Percentiles rank a stretch among this genome's conserved stretches.
phyloP scores from a whole-genome alignment of 768 basidiomycete genomes.

The Chlorophyllum brunneum region DNA sequence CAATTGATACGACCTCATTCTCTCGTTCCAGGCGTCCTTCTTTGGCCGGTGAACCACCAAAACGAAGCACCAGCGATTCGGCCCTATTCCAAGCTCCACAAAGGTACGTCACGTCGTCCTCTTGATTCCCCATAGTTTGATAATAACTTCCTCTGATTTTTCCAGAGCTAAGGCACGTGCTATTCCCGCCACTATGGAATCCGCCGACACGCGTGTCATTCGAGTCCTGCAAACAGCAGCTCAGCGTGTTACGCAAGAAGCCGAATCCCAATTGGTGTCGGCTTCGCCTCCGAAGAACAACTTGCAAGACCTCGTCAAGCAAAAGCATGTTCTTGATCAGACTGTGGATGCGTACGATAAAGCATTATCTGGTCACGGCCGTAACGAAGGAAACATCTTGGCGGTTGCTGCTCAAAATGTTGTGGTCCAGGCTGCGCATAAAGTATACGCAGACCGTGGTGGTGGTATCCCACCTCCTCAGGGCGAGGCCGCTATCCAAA shows the following conservation, averaged over 20 bases:
- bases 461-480: slow-evolving; percentile 34
- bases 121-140: not conserved
- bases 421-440: slow-evolving; percentile 77
- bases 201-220: slow-evolving; percentile 68
- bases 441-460: slow-evolving; percentile 48
- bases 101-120: slow-evolving; percentile 25
- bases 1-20: slow-evolving; percentile 37
- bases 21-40: slow-evolving; percentile 41
- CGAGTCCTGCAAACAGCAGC: slow-evolving; percentile 75
- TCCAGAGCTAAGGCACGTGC: slow-evolving; percentile 7
- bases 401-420: slow-evolving; percentile 79
- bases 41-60: slow-evolving; percentile 37
- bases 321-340: slow-evolving; percentile 70
- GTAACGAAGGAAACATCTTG: slow-evolving; percentile 50
- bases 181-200: slow-evolving; percentile 19
- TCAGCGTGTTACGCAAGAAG: slow-evolving; percentile 73
- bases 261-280: slow-evolving; percentile 61
- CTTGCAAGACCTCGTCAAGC: slow-evolving; percentile 69
- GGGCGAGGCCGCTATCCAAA: slow-evolving; percentile 38
- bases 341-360: slow-evolving; percentile 75
- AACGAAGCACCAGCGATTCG: slow-evolving; percentile 45
- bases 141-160: not conserved
- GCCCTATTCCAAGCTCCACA: slow-evolving; percentile 38
- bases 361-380: slow-evolving; percentile 55
- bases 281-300: slow-evolving; percentile 39